Evolutionary conservation across 371 early-diverging fungal genomes (phyloP), one percentile per base, ranked within the genome.

Genomic region (Zychaea mexicana): DNA sequence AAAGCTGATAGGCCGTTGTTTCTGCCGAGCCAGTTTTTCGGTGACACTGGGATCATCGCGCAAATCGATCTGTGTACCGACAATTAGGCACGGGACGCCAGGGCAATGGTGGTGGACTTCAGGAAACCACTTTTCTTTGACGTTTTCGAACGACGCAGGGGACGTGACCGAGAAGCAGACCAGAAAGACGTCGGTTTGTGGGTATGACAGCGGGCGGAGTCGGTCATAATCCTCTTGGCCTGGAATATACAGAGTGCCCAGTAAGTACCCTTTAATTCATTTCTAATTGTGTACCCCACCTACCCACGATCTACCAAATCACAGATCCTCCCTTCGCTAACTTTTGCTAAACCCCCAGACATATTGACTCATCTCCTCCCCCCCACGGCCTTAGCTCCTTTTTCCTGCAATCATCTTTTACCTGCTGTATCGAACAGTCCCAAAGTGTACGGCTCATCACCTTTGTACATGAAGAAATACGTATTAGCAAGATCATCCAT

Each of bases 181-280:
- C 21, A 98, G 85, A 76, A 98, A 97, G 9, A 98, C 94, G 66
- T 94, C 93, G 12, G 94, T 93, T 74, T 94, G 92, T n/a, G 95
- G 94, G 70, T 94, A 95, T 13, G 96, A 96, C 33, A 98, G 82
- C 1, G 98, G 98, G 46, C 98, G 91, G 61, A 98, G 89, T 64
- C 98, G 92, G 77, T 97, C 98, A 76, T 98, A 98, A 89, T 98
- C 97, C 82, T 99, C 98, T 78, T 94, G 95, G 52, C 93, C 91
- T 88, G n/a, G 4, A 39, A 42, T 42, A 42, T 42, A 3, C 10
- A 8, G 68, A 42, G 54, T 45, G 36, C 19, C 26, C 45, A 52
- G 8, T 30, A 13, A 47, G 56, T 4, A 63, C n/a, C n/a, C n/a
- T 42, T 17, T 12, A 42, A 3, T 12, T 39, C 0, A 42, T 42